Conservation (phyloP, 495 filamentous ascomycete species). For the Penicillium chermesinum region DNA sequence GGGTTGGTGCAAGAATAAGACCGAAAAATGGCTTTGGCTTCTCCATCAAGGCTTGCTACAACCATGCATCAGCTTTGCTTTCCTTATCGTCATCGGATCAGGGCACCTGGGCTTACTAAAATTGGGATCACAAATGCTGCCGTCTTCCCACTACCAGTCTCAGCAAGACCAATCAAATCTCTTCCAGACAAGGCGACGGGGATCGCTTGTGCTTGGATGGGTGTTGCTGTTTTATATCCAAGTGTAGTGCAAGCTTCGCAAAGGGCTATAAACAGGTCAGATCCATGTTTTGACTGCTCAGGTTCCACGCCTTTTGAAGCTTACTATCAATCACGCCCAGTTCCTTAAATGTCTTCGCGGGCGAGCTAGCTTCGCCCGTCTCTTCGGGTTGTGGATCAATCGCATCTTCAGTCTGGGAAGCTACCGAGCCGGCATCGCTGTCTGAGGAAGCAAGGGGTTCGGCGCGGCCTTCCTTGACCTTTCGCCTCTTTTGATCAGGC, state of each 20-base stretch:
- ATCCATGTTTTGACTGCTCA: not conserved
- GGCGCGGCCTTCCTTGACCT: slow-evolving; percentile 19
- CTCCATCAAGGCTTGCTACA: slow-evolving; percentile 65
- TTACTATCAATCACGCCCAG: slow-evolving; percentile 70
- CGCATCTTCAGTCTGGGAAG: slow-evolving; percentile 5
- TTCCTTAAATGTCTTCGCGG: slow-evolving; percentile 57
- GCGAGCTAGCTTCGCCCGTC: slow-evolving; percentile 1
- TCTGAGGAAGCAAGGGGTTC: slow-evolving; percentile 12
- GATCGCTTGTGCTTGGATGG: slow-evolving; percentile 72
- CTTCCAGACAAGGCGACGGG: slow-evolving; percentile 75
- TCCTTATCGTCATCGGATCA: not conserved
- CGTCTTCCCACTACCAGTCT: slow-evolving; percentile 93
- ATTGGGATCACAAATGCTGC: slow-evolving; percentile 90
- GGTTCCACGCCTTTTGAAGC: not conserved
- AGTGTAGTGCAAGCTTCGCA: slow-evolving; percentile 79
- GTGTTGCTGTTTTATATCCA: slow-evolving; percentile 77
- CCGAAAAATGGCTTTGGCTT: slow-evolving; percentile 72
- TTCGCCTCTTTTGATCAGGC: slow-evolving; percentile 36
- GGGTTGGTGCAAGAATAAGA: slow-evolving; percentile 82
- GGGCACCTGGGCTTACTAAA: slow-evolving; percentile 52
- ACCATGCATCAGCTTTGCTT: not conserved
- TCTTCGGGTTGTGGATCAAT: slow-evolving; percentile 6
- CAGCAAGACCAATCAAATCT: slow-evolving; percentile 88
- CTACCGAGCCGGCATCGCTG: slow-evolving; percentile 13
- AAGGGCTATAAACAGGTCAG: slow-evolving; percentile 39